A percentile compares a stretch with the other conserved stretches of the same genome.
Conservation (phyloP, 306 rosid species). For the Dryas drummondii region DNA sequence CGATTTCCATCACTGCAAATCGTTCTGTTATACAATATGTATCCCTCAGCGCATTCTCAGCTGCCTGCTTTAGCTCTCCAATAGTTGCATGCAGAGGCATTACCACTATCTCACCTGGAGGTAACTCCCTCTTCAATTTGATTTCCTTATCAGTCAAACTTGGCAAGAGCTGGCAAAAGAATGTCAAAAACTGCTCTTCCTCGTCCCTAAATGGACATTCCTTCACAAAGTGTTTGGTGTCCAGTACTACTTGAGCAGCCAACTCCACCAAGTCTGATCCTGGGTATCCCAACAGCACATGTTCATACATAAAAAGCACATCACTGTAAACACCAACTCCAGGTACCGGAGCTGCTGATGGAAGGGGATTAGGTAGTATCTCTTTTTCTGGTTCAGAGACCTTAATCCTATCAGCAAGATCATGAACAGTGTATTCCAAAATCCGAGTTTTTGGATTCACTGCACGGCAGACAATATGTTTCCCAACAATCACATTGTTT, state of each 20-base stretch:
- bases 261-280: constrained; percentile 53
- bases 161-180: constrained; percentile 52
- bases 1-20: constrained; percentile 54
- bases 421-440: constrained; percentile 73
- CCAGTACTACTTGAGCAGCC: constrained; percentile 64
- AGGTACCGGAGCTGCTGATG: constrained; percentile 38
- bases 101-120: constrained; percentile 61
- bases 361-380: constrained; percentile 14
- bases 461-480: constrained; percentile 62
- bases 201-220: constrained; percentile 65
- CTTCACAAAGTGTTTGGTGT: constrained; percentile 74
- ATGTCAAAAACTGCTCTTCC: constrained; percentile 58
- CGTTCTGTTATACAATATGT: constrained; percentile 66
- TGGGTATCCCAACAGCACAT: constrained; percentile 62
- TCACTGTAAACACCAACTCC: constrained; percentile 67
- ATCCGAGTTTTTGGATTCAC: constrained; percentile 70
- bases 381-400: constrained; percentile 36
- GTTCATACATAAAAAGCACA: constrained; percentile 60
- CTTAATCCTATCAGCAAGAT: constrained; percentile 37
- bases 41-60: constrained; percentile 70
- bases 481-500: constrained; percentile 70
- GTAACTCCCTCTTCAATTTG: constrained; percentile 35
- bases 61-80: constrained; percentile 65
- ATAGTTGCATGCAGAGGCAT: constrained; percentile 76
- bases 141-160: constrained; percentile 36